phyloP scores from a whole-genome alignment of 23 red algal genomes.

The Agarophyton chilense region DNA sequence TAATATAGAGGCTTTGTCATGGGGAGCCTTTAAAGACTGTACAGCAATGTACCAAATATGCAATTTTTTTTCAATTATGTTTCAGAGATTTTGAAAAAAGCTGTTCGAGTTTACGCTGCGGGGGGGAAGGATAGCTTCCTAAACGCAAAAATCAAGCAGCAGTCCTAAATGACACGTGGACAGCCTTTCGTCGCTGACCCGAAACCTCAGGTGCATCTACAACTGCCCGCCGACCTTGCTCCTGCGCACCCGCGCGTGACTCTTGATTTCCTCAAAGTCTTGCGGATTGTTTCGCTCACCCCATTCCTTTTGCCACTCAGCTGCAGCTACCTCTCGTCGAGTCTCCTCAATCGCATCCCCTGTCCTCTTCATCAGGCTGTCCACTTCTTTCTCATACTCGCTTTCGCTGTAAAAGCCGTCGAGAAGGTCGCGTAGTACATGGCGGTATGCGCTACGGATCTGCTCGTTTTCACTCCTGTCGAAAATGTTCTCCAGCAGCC shows the following conservation, averaged over 20 bases:
- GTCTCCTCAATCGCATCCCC: constrained; percentile 49
- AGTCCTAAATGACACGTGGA: too few species aligned
- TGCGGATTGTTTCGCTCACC: constrained; percentile 43
- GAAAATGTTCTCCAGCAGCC: constrained; percentile 27
- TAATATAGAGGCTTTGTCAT: too few species aligned
- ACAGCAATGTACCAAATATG: too few species aligned
- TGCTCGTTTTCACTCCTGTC: constrained; percentile 10
- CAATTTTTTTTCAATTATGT: too few species aligned
- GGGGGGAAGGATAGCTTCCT: too few species aligned
- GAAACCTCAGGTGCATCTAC: too few species aligned
- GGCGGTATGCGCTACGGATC: background rate
- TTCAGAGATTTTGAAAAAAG: too few species aligned
- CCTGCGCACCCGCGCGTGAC: constrained; percentile 32
- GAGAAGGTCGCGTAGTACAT: constrained; percentile 1
- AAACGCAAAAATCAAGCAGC: too few species aligned
- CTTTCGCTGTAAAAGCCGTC: constrained; percentile 16
- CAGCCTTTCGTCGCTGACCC: too few species aligned
- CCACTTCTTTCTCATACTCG: constrained; percentile 34
- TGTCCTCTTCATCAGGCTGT: background rate
- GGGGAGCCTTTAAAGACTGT: too few species aligned
- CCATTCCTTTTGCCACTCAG: constrained; percentile 28
- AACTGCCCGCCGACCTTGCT: constrained; percentile 36
- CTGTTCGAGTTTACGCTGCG: too few species aligned
- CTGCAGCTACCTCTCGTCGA: background rate
- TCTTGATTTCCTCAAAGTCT: constrained; percentile 45